Percentiles rank a stretch among this genome's conserved stretches.
phyloP scores from a whole-genome alignment of 495 filamentous ascomycete genomes.

The Daldinia childiae region DNA sequence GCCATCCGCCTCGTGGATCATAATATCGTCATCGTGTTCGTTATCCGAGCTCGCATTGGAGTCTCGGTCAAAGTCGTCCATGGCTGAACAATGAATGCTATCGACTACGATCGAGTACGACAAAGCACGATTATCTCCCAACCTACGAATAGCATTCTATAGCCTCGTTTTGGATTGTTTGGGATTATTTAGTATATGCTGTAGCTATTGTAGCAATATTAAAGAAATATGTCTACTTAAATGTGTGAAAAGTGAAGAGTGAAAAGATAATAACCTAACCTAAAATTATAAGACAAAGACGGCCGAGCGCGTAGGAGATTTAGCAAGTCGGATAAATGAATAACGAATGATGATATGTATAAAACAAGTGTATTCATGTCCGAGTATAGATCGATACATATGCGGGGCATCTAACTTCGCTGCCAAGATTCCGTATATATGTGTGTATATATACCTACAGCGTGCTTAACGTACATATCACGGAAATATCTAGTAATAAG shows the following conservation, averaged over 20 bases:
- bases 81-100: slow-evolving; percentile 5
- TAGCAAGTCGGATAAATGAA: no score
- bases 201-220: background rate
- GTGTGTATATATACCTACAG: no score
- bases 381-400: no score
- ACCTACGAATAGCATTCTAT: background rate
- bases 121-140: background rate
- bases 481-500: no score
- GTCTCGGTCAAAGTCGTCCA: slow-evolving; percentile 54
- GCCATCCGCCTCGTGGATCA: slow-evolving; percentile 71
- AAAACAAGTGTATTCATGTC: no score
- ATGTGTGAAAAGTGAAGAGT: background rate
- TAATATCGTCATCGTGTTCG: slow-evolving; percentile 67
- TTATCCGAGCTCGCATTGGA: slow-evolving; percentile 75
- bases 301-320: no score
- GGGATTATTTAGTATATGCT: background rate
- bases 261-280: background rate
- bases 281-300: no score
- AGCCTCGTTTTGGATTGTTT: background rate
- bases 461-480: no score
- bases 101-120: background rate
- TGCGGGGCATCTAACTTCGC: no score
- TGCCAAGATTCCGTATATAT: no score
- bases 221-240: background rate
- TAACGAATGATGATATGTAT: no score